Percentiles rank a stretch among this genome's conserved stretches.
Evolutionary conservation across 345 rosid genomes (phyloP).

Genomic region (Acer negundo): DNA sequence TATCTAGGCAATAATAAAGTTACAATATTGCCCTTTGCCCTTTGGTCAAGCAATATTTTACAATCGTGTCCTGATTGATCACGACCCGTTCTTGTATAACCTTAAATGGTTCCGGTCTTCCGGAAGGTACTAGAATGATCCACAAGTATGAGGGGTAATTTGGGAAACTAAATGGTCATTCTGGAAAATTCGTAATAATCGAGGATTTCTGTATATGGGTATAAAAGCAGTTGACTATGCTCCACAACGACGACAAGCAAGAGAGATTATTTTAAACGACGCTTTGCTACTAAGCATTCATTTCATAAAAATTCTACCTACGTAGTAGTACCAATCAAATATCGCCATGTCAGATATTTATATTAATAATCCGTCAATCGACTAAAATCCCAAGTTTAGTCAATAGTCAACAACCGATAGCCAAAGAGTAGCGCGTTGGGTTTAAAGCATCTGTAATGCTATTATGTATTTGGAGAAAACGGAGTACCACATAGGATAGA

Average conservation of each 20-base stretch:
- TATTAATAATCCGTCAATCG: not conserved
- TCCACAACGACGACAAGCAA: not conserved
- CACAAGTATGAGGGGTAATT: not conserved
- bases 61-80: not conserved
- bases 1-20: not conserved
- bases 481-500: too few species aligned
- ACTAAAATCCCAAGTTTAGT: too few species aligned
- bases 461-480: too few species aligned
- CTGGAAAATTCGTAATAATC: constrained; percentile 14
- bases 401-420: not conserved
- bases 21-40: constrained; percentile 12
- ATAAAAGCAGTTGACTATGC: not conserved
- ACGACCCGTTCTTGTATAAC: not conserved
- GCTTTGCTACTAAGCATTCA: constrained; percentile 4
- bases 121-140: not conserved
- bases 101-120: not conserved
- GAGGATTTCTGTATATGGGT: not conserved
- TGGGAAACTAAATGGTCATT: not conserved
- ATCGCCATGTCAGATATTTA: not conserved
- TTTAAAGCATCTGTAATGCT: too few species aligned
- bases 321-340: constrained; percentile 13
- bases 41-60: too few species aligned
- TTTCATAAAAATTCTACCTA: not conserved
- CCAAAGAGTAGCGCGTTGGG: not conserved
- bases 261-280: not conserved